phyloP scores from a whole-genome alignment of 2,329 filamentous ascomycete species.

The Fusarium goolgardi region DNA sequence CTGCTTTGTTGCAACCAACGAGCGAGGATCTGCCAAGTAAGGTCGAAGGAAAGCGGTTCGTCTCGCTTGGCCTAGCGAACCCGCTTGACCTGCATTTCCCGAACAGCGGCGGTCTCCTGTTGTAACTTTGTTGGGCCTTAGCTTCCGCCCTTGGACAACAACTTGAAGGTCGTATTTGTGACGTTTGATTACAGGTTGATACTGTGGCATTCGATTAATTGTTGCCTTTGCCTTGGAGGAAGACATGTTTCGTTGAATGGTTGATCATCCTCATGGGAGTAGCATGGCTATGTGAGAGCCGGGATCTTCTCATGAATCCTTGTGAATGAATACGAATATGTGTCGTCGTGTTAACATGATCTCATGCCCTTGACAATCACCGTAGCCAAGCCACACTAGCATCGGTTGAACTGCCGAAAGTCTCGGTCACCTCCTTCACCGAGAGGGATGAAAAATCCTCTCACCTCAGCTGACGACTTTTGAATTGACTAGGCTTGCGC shows the following conservation, averaged over 20 bases:
- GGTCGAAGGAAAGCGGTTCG: slow-evolving; percentile 26
- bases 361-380: slow-evolving; percentile 19
- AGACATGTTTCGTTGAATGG: neutral
- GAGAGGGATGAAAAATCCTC: slow-evolving; percentile 21
- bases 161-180: slow-evolving; percentile 18
- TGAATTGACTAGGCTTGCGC: slow-evolving; percentile 21
- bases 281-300: neutral
- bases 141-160: slow-evolving; percentile 40
- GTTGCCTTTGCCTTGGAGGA: neutral
- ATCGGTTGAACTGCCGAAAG: slow-evolving; percentile 15
- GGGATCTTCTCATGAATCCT: neutral
- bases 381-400: slow-evolving; percentile 18
- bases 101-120: slow-evolving; percentile 25
- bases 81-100: slow-evolving; percentile 42
- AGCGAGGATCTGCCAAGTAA: slow-evolving; percentile 25
- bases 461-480: slow-evolving; percentile 43
- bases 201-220: neutral
- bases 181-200: slow-evolving; percentile 8
- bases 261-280: neutral
- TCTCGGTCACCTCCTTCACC: slow-evolving; percentile 20
- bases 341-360: slow-evolving; percentile 6
- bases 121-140: slow-evolving; percentile 30
- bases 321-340: neutral
- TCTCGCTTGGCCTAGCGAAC: slow-evolving; percentile 30
- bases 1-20: slow-evolving; percentile 18